phyloP scores from a whole-genome alignment of 2,329 filamentous ascomycete species.

The Samsoniella hepiali region DNA sequence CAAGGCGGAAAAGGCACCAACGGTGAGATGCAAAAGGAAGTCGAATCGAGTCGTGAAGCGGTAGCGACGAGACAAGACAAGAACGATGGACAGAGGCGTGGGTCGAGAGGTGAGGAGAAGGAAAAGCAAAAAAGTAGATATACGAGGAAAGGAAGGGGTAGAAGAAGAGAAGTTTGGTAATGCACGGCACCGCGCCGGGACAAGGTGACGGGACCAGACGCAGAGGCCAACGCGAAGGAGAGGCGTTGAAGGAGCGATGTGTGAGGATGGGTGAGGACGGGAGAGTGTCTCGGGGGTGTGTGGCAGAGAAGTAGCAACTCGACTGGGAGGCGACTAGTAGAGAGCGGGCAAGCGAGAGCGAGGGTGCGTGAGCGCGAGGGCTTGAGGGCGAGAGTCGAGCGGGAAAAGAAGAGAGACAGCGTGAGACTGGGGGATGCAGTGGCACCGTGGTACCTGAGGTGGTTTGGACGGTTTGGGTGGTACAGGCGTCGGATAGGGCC shows the following conservation, averaged over 20 bases:
- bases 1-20: neutral
- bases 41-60: neutral
- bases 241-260: neutral
- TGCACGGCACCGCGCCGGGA: neutral
- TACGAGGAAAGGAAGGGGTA: neutral
- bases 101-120: neutral
- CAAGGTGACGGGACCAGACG: neutral
- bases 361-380: neutral
- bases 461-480: conserved; percentile 9
- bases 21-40: neutral
- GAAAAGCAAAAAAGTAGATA: conserved; percentile 12
- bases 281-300: neutral
- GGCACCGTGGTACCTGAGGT: conserved; percentile 7
- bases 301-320: conserved; percentile 4
- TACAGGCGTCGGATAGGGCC: conserved; percentile 4
- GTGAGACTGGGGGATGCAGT: conserved; percentile 10
- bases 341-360: neutral
- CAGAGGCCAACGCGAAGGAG: conserved; percentile 1
- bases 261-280: neutral
- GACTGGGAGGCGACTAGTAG: neutral
- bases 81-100: neutral
- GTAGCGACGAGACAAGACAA: neutral
- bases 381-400: conserved; percentile 1
- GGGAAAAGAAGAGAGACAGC: conserved; percentile 10
- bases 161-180: neutral